phyloP scores from a whole-genome alignment of 225 moss, liverwort and hornwort species.

The Rhytidiadelphus loreus region DNA sequence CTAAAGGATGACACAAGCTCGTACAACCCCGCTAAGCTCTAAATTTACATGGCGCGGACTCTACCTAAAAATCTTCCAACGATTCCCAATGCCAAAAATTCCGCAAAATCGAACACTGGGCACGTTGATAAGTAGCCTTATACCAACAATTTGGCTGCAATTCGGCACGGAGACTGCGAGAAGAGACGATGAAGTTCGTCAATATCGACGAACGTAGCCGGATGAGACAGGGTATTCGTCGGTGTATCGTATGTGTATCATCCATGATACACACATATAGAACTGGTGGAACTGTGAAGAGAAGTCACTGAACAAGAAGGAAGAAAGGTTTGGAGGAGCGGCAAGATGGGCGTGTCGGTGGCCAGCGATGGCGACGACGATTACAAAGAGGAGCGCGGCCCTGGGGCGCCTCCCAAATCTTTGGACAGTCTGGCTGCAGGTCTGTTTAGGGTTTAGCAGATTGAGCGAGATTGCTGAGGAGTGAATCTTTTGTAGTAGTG shows the following conservation, averaged over 20 bases:
- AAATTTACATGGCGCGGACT: neutral
- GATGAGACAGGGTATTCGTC: neutral
- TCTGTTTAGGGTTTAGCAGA: neutral
- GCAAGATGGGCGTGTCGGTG: constrained; percentile 3
- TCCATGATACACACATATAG: neutral
- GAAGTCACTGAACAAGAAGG: neutral
- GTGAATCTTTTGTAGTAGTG: neutral
- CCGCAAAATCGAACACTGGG: neutral
- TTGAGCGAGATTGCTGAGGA: neutral
- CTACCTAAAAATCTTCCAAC: too few species aligned
- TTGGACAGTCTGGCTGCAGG: constrained; percentile 15
- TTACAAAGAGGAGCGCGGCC: neutral
- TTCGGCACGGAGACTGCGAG: too few species aligned
- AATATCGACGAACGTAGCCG: neutral
- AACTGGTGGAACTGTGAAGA: neutral
- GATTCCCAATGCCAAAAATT: neutral
- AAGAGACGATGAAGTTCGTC: neutral
- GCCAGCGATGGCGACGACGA: neutral
- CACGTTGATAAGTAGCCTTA: too few species aligned
- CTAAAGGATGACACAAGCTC: neutral
- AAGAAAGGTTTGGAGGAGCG: neutral
- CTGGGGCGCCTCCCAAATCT: neutral
- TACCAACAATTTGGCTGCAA: neutral
- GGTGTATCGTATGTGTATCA: neutral
- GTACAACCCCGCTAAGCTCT: neutral